Conservation (phyloP, 352 stramenopile genomes). For the Nothophytophthora sp. region DNA sequence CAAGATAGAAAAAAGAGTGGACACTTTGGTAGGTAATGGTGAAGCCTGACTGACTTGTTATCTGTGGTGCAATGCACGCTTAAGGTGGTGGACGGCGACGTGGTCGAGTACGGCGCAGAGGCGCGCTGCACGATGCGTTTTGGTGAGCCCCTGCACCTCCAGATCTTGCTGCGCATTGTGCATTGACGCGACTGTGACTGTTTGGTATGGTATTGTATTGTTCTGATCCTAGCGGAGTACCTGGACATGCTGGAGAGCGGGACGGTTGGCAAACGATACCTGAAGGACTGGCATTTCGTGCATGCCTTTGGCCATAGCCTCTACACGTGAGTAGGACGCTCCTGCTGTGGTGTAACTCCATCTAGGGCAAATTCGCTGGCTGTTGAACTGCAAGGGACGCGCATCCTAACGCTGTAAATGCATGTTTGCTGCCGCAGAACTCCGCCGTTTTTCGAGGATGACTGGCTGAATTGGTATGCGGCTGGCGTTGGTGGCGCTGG, state of each 20-base stretch:
- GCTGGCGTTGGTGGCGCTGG: not conserved
- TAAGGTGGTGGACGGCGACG: conserved; percentile 66
- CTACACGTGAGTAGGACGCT: conserved; percentile 52
- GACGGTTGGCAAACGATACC: conserved; percentile 57
- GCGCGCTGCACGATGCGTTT: conserved; percentile 61
- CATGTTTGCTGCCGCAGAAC: conserved; percentile 55
- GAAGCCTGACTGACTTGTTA: too few relatives aligned
- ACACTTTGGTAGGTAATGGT: too few relatives aligned
- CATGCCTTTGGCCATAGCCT: conserved; percentile 50
- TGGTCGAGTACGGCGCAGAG: conserved; percentile 63
- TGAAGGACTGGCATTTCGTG: conserved; percentile 90
- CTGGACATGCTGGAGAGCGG: conserved; percentile 51
- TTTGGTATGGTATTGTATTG: not conserved
- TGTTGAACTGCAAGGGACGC: conserved; percentile 17
- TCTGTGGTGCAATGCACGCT: not conserved
- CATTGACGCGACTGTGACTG: conserved; percentile 1
- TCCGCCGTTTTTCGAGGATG: conserved; percentile 85
- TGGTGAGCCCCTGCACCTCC: conserved; percentile 26
- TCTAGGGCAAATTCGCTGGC: not conserved
- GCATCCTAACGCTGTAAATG: conserved; percentile 1
- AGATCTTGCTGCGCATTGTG: not conserved
- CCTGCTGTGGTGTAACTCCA: too few relatives aligned
- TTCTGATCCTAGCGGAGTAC: conserved; percentile 70
- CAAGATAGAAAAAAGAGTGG: too few relatives aligned
- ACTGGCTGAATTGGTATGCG: conserved; percentile 92